Evolutionary conservation across 164 flowering plant genomes (phyloP), one percentile per base, ranked within the genome.

Genomic region (Euptelea pleiosperma): DNA sequence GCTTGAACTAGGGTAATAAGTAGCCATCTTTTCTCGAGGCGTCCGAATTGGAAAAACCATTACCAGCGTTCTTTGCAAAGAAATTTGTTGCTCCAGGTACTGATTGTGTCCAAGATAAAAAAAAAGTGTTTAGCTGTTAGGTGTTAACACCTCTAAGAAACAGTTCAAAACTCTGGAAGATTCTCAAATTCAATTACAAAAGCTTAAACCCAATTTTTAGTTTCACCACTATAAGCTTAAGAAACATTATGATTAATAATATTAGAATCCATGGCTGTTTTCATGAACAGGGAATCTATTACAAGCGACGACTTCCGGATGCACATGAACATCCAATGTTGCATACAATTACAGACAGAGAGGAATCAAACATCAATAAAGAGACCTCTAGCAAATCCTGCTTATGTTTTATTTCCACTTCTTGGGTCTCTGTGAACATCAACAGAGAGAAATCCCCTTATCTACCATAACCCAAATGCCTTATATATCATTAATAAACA

Each of bases 1-100:
- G 55, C 68, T 79, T n/a, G 84, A 74, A 72, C 64, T 72, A 12
- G 81, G 51, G 69, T 68, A 88, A 60, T 71, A 83, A 54, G 98
- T 74, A 34, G 88, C 87, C 98, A 91, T 88, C 36, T 55, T 60
- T 57, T 41, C 8, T 18, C 54, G 19, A 42, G 65, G 35, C 33
- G 6, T 15, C 9, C 6, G 26, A 43, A 11, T 3, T 30, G 66
- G 42, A 52, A 10, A 19, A 42, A 51, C 2, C 52, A 57, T 52
- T 31, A 41, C 43, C 18, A 14, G 49, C 22, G 18, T 22, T 30
- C 35, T 31, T 57, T 51, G 19, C 25, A 37, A 22, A 57, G 56
- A 39, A 43, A 33, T 21, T 9, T 54, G 19, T 45, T 43, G 26
- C 63, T 22, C 30, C 22, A 15, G 31, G 28, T 61, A 37, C 65